Evolutionary conservation across 179 eudicot species (phyloP), one percentile per base, ranked within the genome.

Genomic region (Spergularia azorica): DNA sequence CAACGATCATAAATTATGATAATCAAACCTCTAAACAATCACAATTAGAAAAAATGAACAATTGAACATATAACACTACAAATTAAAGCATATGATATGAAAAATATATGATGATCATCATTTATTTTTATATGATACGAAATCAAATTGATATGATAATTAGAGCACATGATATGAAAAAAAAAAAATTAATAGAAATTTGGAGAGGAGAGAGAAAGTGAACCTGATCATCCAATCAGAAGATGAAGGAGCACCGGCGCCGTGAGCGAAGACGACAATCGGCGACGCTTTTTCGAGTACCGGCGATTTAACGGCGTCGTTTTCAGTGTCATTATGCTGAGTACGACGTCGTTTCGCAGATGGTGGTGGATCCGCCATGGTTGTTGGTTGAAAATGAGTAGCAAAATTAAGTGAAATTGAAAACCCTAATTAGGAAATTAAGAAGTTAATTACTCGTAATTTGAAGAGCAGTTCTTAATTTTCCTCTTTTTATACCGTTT

Each of bases 151-250:
- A 26, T 26, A 26, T 26, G 32, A 26, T 26, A 26, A 26, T 26
- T 26, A 26, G 32, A 26, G 32, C 32, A 26, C 2, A 26, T 26
- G 32, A 26, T 26, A 26, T 26, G 32, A 26, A 26, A 26, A 0
- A 26, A 26, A 26, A 26, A 26, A 0, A 26, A 26, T 26, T 26
- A 26, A 26, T 26, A 26, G 32, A 26, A 26, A 26, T 0, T 26
- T 26, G 32, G 5, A n/a, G 13, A 43, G 6, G 54, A 54, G 72
- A 73, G 41, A 36, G 21, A 70, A 38, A 4, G 20, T 21, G 55
- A 41, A 90, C 98, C 94, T 87, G 75, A 88, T 82, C 98, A 94
- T 94, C 98, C 98, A 94, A 58, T 89, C 96, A 14, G 97, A 92
- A 75, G 96, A 81, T 60, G 94, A 92, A 80, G 97, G 92, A 64